phyloP scores from a whole-genome alignment of 768 basidiomycete genomes.

The Phaffia tasmanica region DNA sequence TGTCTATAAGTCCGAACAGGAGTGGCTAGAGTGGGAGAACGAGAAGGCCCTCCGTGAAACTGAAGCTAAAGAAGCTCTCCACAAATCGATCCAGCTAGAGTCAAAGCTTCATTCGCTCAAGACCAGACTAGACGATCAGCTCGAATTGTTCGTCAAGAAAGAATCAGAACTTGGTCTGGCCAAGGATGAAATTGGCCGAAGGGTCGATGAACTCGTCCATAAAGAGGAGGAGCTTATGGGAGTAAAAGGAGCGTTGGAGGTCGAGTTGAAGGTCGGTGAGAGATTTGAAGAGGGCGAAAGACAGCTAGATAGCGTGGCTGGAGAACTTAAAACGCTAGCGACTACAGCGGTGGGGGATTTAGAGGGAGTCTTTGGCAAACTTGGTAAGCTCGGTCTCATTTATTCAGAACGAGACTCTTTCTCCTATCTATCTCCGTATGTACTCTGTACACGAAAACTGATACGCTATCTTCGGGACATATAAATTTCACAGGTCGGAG shows the following conservation, averaged over 20 bases:
- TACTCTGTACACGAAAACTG: neutral
- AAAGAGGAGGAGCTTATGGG: conserved; percentile 52
- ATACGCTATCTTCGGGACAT: too few species aligned
- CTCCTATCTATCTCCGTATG: neutral
- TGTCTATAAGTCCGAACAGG: conserved; percentile 82
- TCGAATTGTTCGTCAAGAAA: conserved; percentile 58
- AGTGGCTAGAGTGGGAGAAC: conserved; percentile 67
- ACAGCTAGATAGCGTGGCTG: conserved; percentile 60
- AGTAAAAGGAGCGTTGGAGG: conserved; percentile 55
- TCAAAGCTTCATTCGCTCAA: conserved; percentile 64
- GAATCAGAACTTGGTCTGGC: conserved; percentile 65
- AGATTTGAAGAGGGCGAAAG: conserved; percentile 67
- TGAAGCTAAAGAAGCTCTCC: conserved; percentile 69
- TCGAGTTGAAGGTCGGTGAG: conserved; percentile 65
- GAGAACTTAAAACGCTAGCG: conserved; percentile 53
- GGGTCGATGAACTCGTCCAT: conserved; percentile 46
- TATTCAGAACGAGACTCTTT: neutral
- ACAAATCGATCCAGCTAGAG: conserved; percentile 71
- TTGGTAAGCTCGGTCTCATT: conserved; percentile 48
- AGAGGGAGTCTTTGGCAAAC: conserved; percentile 61
- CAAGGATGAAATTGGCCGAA: conserved; percentile 48
- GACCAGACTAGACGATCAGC: conserved; percentile 87
- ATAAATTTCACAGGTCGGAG: conserved; percentile 54
- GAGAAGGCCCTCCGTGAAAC: conserved; percentile 68
- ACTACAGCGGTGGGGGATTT: conserved; percentile 63